Evolutionary conservation across 1,284 basidiomycete genomes (phyloP).

Genomic region (Boletus semigastroideus): DNA sequence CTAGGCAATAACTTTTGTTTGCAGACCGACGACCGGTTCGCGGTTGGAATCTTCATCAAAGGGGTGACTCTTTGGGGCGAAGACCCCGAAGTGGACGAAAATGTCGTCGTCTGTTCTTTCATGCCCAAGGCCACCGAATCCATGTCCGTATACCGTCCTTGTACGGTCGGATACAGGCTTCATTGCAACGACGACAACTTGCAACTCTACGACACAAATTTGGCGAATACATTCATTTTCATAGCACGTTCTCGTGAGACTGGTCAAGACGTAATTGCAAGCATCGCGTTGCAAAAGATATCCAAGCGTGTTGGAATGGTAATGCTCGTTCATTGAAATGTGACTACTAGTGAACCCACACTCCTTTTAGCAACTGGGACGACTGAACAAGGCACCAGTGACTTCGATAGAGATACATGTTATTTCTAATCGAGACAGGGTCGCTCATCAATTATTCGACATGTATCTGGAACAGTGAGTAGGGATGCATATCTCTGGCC

Average conservation of each 20-base stretch:
- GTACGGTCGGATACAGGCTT: constrained; percentile 52
- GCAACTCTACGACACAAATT: constrained; percentile 55
- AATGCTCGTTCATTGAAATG: background rate
- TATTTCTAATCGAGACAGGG: constrained; percentile 62
- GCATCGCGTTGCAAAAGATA: constrained; percentile 63
- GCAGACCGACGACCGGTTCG: constrained; percentile 59
- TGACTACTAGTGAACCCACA: background rate
- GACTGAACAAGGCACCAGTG: constrained; percentile 51
- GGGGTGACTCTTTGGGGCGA: constrained; percentile 62
- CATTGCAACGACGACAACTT: constrained; percentile 53
- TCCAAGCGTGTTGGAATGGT: constrained; percentile 53
- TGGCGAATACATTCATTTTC: constrained; percentile 57
- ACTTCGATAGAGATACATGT: constrained; percentile 61
- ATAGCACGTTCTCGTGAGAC: constrained; percentile 47
- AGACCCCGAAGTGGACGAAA: constrained; percentile 55
- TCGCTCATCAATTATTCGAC: constrained; percentile 64
- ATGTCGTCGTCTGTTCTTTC: constrained; percentile 63
- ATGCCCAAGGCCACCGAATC: constrained; percentile 50
- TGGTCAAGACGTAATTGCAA: constrained; percentile 48
- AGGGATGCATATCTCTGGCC: background rate
- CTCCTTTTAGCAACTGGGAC: constrained; percentile 52
- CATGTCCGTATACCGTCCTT: constrained; percentile 49
- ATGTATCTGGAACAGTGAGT: constrained; percentile 65
- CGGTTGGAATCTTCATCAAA: constrained; percentile 60
- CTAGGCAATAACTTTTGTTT: background rate